Evolutionary conservation across 176 grass and related monocot genomes (phyloP), one percentile per base, ranked within the genome.

Genomic region (Leersia perrieri): DNA sequence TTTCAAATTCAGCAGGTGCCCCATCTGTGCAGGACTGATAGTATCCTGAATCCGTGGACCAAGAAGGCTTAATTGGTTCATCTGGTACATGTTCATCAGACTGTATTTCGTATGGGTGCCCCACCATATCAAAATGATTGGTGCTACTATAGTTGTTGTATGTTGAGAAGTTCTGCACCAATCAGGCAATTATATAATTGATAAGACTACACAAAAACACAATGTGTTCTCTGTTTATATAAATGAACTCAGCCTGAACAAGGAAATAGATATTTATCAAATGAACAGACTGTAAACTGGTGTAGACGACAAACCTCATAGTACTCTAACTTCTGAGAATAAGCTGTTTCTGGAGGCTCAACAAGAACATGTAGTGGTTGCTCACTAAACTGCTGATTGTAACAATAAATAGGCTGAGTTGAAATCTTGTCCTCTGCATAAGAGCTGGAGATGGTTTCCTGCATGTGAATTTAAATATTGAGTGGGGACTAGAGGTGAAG

Each of bases 301-400:
- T 34, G 1, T 35, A 78, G 28, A 7, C 44, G 72, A 77, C 57
- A 60, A 88, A 95, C 94, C 88, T 97, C 88, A 35, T 93, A 75
- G 66, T 89, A 91, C 60, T 90, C 87, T 73, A 87, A 62, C 38
- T 87, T 91, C 65, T 91, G 77, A 77, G 83, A 88, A 81, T 83
- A 87, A 84, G 47, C 77, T 66, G 84, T 38, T 85, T 98, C 88
- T 4, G 36, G 38, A 11, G 84, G 90, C 28, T 95, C 72, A 84
- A 93, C 42, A 28, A 88, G 63, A 89, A 93, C 70, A 87, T 91
- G 74, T 23, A 93, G 85, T 7, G 84, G 75, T 33, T 86, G 78
- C 78, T 91, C 87, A 89, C 78, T 45, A 70, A 80, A 76, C 39
- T 93, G 65, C 35, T 85, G 86, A 73, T 90, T 85, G 85, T 93